Conservation (phyloP, 768 basidiomycete genomes). For the Boletellus emodensis region DNA sequence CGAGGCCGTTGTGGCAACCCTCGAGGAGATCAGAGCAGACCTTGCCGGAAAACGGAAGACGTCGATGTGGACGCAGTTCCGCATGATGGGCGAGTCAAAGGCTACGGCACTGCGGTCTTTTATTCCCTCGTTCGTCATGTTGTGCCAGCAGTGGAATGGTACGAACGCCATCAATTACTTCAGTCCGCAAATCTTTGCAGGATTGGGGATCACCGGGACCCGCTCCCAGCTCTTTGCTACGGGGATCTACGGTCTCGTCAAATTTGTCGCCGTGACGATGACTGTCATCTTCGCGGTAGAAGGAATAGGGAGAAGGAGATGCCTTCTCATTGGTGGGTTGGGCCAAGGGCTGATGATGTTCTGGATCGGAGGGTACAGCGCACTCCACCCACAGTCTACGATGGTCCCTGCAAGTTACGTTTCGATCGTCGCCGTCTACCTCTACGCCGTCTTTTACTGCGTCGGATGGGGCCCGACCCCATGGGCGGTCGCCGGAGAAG, state of each 20-base stretch:
- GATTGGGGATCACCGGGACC: conserved; percentile 43
- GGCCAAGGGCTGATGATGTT: conserved; percentile 43
- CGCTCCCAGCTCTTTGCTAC: conserved; percentile 47
- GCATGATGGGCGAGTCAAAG: conserved; percentile 42
- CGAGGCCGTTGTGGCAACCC: conserved; percentile 31
- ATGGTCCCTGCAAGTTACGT: conserved; percentile 35
- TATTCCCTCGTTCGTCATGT: conserved; percentile 46
- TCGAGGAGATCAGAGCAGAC: conserved; percentile 48
- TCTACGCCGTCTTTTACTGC: conserved; percentile 36
- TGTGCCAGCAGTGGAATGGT: conserved; percentile 49
- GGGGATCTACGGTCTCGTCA: conserved; percentile 38
- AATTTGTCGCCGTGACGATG: conserved; percentile 40
- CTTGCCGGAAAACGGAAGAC: conserved; percentile 39
- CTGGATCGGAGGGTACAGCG: conserved; percentile 35
- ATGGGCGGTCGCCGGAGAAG: conserved; percentile 33
- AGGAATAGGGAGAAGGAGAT: conserved; percentile 44
- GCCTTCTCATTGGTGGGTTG: conserved; percentile 45
- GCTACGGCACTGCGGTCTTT: conserved; percentile 41
- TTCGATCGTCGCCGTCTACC: conserved; percentile 37
- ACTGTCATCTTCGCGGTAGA: conserved; percentile 47
- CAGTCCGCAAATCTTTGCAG: conserved; percentile 47
- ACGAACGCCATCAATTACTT: conserved; percentile 56
- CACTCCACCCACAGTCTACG: conserved; percentile 25
- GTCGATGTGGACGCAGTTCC: conserved; percentile 35
- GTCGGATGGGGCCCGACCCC: conserved; percentile 31